Evolutionary conservation across 352 stramenopile species (phyloP), one percentile per base, ranked within the genome.

Genomic region (Globisporangium alternatum): DNA sequence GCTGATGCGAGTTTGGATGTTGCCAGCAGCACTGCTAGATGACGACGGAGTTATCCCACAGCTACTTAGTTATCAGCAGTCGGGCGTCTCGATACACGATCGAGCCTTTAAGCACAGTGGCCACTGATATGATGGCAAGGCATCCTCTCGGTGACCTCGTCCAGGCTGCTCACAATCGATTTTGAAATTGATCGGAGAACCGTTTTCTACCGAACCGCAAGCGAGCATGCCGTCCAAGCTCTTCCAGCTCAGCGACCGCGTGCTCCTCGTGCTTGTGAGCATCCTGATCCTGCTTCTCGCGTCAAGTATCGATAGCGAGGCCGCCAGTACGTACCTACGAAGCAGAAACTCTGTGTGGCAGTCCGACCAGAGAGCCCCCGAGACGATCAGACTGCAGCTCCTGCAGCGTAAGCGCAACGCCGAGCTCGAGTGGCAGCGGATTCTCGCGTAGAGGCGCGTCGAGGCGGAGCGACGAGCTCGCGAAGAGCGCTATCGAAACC

Each of bases 391-490:
- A 6, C 48, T 35, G 48, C 48, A 54, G 13, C 48, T 54, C 5
- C 12, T 35, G 25, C 48, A 54, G 22, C 48, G 48, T 13, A 54
- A 54, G 48, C 48, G 48, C 48, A 19, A 54, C 25, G 48, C 22
- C 48, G 48, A 54, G 13, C 48, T 54, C 48, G 48, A 17, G 25
- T 54, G 48, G 25, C 48, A 54, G 25, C 22, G 25, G 5, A 17
- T 28, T 21, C 48, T 54, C 22, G 48, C 12, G 17, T 12, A 35
- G 48, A 33, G 17, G 13, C 48, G 48, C 25, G 33, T 28, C 53
- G 48, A 35, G 13, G 48, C 48, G 25, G 48, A 54, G 48, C 48
- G 17, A 17, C 8, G 12, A 15, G 48, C 48, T 2, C 48, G 48
- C 15, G 48, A 54, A 21, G 22, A 35, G 22, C 31, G 22, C 21